These are phyloP conservation scores for Nemania diffusa DNA, from an alignment of 2,329 filamentous ascomycete genomes.

Conservation along the genomic window DNA sequence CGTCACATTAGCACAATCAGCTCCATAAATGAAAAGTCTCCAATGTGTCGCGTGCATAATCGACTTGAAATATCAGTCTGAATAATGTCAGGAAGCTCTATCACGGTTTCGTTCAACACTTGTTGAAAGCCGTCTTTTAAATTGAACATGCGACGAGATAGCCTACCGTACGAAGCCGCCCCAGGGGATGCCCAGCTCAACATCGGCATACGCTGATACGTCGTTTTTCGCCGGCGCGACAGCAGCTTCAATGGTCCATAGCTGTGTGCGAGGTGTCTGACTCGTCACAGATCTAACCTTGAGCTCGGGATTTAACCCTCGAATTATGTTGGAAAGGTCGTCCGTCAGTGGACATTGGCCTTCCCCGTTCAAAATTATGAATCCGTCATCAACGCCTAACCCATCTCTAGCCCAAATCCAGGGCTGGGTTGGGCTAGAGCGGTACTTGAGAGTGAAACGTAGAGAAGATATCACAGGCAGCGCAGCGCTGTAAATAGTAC, in stretches of 20 bases:
- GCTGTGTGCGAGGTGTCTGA: conserved; percentile 73
- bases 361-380: conserved; percentile 62
- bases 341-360: conserved; percentile 42
- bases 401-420: conserved; percentile 80
- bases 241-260: conserved; percentile 73
- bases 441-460: conserved; percentile 78
- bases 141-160: conserved; percentile 17
- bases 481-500: conserved; percentile 65
- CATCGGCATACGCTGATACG: conserved; percentile 65
- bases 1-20: conserved; percentile 36
- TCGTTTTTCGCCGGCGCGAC: conserved; percentile 67
- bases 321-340: conserved; percentile 66
- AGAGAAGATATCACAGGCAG: conserved; percentile 61
- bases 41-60: neutral
- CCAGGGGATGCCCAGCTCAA: conserved; percentile 72
- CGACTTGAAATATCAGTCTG: neutral
- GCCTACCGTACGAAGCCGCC: conserved; percentile 63
- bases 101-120: conserved; percentile 15
- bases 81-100: neutral
- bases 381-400: conserved; percentile 70
- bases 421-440: conserved; percentile 58
- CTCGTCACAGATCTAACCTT: conserved; percentile 65
- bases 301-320: conserved; percentile 66
- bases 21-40: neutral
- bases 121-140: neutral